Conservation (phyloP, 129 eudicot species). For the Saussurea involucrata region DNA sequence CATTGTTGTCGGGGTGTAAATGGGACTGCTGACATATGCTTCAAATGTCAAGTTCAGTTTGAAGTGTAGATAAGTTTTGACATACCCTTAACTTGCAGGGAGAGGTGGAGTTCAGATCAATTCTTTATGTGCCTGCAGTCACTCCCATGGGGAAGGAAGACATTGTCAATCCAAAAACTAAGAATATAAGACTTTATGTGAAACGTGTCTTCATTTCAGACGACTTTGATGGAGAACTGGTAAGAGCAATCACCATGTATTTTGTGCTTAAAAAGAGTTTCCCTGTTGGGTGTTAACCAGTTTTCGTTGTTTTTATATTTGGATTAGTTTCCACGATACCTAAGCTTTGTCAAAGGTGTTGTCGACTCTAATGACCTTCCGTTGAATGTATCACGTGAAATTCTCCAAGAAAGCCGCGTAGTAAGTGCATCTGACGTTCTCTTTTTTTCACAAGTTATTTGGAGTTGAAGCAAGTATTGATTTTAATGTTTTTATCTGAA, state of each 20-base stretch:
- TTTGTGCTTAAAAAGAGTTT: not conserved
- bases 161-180: slow-evolving; percentile 76
- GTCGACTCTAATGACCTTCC: slow-evolving; percentile 98
- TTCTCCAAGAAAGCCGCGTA: slow-evolving; percentile 94
- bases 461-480: not conserved
- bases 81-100: slow-evolving; percentile 46
- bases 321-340: slow-evolving; percentile 79
- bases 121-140: slow-evolving; percentile 77
- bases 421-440: slow-evolving; percentile 49
- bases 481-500: not conserved
- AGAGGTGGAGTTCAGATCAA: slow-evolving; percentile 92
- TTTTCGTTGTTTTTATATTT: slow-evolving; percentile 1
- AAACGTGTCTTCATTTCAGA: slow-evolving; percentile 94
- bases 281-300: not conserved
- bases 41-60: not conserved
- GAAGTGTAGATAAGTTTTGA: not conserved
- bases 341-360: slow-evolving; percentile 93
- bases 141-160: slow-evolving; percentile 84
- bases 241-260: slow-evolving; percentile 23
- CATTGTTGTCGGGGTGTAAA: not conserved
- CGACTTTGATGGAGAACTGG: slow-evolving; percentile 97
- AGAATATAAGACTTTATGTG: slow-evolving; percentile 88
- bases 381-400: slow-evolving; percentile 92
- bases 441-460: not conserved
- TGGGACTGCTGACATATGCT: not conserved